Evolutionary conservation across 73 alveolate genomes (phyloP), one percentile per base, ranked within the genome.

Genomic region (Stentor roeselii): DNA sequence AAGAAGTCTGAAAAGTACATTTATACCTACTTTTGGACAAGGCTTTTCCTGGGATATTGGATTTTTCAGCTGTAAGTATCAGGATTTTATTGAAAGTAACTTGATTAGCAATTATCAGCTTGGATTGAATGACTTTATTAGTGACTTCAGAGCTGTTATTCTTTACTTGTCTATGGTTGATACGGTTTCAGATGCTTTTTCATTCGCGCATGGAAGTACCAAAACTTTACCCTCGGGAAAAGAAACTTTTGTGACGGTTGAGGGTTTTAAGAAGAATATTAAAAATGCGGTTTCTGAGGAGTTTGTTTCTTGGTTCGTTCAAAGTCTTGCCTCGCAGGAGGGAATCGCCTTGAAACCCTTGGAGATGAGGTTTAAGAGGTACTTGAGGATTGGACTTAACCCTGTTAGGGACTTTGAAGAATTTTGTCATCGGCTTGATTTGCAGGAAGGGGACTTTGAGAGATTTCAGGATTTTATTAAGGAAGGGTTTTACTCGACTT

Each of bases 41-140:
- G 84, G 84, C 14, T 31, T 1, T 1, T 2, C 38, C 36, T 76
- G 84, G 74, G 84, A 76, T 76, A 34, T 76, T 37, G 84, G 84
- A n/a, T 32, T 41, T n/a, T 39, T 21, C n/a, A 37, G 11, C 21
- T 21, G 30, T n/a, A 30, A 76, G 39, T 36, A 39, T 21, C 21
- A 30, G 15, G 84, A 76, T 39, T 76, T 76, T 76, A 37, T 76
- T 36, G 84, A 76, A 39, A 37, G 38, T 35, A 76, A 76, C 34
- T 15, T 41, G 39, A 76, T 76, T n/a, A 27, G 82, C 21, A 35
- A 21, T 41, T 1, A 76, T 21, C 32, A 39, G 39, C 38, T 76
- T 37, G n/a, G 36, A 76, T 14, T 27, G 74, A 31, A 2, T 21
- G 80, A 67, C 50, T 76, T 76, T 76, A 14, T 76, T n/a, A 14